Evolutionary conservation across 208 protist genomes (phyloP).

Genomic region (Herpetomonas samuelpessoai): DNA sequence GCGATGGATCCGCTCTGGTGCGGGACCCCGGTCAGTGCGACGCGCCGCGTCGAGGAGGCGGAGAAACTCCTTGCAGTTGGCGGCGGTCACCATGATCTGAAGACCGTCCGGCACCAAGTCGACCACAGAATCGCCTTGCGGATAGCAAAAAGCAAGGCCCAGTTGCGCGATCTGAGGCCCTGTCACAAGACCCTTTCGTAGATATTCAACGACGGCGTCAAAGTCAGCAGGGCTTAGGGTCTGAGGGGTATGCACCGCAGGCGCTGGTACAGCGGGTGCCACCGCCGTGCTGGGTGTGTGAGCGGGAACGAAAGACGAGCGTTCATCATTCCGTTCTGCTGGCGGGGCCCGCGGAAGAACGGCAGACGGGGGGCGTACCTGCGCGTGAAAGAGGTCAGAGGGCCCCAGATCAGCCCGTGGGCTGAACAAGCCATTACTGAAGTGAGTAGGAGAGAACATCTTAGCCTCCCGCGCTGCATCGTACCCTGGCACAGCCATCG

Average conservation of each 20-base stretch:
- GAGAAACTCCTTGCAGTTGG: constrained; percentile 70
- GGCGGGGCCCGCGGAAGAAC: constrained; percentile 5
- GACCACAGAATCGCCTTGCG: constrained; percentile 53
- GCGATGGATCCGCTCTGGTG: constrained; percentile 40
- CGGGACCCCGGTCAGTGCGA: constrained; percentile 6
- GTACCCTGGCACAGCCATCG: constrained; percentile 38
- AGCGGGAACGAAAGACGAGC: too few species aligned
- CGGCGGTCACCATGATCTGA: constrained; percentile 58
- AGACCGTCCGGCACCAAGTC: constrained; percentile 71
- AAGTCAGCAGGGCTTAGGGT: constrained; percentile 29
- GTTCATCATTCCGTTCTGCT: too few species aligned
- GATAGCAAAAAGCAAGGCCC: constrained; percentile 69
- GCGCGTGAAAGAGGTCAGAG: constrained; percentile 15
- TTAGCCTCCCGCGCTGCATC: constrained; percentile 29
- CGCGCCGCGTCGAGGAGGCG: constrained; percentile 42
- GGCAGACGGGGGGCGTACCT: constrained; percentile 25
- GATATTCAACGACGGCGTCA: constrained; percentile 33
- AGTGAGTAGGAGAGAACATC: constrained; percentile 54
- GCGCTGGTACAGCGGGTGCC: background rate
- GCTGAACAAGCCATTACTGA: constrained; percentile 44
- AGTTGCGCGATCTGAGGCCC: constrained; percentile 43
- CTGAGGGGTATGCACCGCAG: background rate
- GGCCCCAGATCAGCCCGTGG: constrained; percentile 27
- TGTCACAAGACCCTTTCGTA: constrained; percentile 34
- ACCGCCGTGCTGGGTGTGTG: background rate